Evolutionary conservation across 169 alveolate genomes (phyloP), one percentile per base, ranked within the genome.

Genomic region (Plasmodium vinckei): DNA sequence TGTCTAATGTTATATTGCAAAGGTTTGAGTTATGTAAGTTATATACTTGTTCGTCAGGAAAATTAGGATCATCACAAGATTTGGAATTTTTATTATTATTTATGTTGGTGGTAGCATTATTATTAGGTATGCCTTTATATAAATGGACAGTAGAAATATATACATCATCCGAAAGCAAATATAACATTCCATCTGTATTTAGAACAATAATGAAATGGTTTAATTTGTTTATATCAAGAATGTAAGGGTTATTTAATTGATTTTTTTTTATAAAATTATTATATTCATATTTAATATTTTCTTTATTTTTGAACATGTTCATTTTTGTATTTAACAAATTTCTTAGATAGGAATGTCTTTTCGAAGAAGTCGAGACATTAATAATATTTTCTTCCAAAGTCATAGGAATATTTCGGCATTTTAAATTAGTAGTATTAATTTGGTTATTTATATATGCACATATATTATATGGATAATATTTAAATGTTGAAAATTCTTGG

Each of bases 1-100:
- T 86, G 13, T 86, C 91, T 47, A 86, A 47, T n/a, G 87, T 86
- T 33, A 70, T 13, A 27, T 86, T 61, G 10, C 87, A 86, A 19
- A 86, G 64, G 27, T 69, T 54, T 9, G 91, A 59, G 44, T 86
- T 60, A 51, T 70, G 44, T 25, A 86, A 44, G 19, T 86, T 86
- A 86, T 70, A 86, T 59, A 86, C 49, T 21, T 86, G 86, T 4
- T 33, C 42, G 7, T 33, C 42, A 33, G 42, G 42, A 33, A 33
- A 33, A 33, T 33, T 33, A 33, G 42, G 42, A 4, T 33, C 42
- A 3, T 33, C 42, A 33, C 42, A 33, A 33, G 42, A 33, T 33
- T 33, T 4, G 5, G 3, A 3, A 33, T 33, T 5, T 33, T 5
- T 33, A 33, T 33, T 33, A 33, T 33, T 33, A 33, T 33, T 33